A percentile compares a stretch with the other conserved stretches of the same genome.
These are phyloP conservation scores for Dinochytrium kinnereticum DNA, from an alignment of 371 early-diverging fungal genomes.

Conservation along the genomic window DNA sequence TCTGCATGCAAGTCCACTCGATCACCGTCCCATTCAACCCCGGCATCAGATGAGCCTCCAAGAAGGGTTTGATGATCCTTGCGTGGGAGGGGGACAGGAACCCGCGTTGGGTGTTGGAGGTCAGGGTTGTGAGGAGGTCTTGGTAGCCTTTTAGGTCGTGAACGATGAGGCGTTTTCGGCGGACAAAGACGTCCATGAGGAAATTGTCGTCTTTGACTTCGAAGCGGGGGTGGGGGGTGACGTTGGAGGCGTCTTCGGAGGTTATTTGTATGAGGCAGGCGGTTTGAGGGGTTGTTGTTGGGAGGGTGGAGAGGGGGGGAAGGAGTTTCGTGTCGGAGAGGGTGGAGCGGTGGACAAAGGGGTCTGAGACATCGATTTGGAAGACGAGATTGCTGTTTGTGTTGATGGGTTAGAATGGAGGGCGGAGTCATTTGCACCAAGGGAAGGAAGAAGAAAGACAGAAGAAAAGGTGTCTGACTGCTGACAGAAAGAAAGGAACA, in stretches of 20 bases:
- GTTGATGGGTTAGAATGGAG: neutral
- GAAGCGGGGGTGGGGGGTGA: conserved; percentile 2
- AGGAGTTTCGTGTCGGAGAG: conserved; percentile 7
- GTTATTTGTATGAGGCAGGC: neutral
- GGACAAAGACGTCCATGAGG: conserved; percentile 25
- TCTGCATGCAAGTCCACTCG: conserved; percentile 34
- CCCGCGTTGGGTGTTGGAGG: conserved; percentile 10
- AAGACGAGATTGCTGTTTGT: conserved; percentile 15
- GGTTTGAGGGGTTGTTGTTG: neutral
- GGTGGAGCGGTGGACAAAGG: conserved; percentile 30
- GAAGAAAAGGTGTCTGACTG: conserved; percentile 8
- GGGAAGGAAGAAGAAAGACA: neutral
- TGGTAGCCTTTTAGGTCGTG: conserved; percentile 30
- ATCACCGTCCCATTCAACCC: conserved; percentile 16
- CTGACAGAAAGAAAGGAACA: neutral
- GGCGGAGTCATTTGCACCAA: neutral
- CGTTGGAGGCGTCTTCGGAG: neutral
- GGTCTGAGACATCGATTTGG: conserved; percentile 25
- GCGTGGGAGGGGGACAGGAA: conserved; percentile 18
- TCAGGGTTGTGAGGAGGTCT: conserved; percentile 12
- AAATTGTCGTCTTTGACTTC: conserved; percentile 26
- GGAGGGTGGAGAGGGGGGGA: neutral
- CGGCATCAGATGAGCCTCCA: conserved; percentile 11
- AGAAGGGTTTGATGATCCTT: conserved; percentile 14
- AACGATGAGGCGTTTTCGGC: conserved; percentile 9